Conservation (phyloP, 2,329 filamentous ascomycete genomes). For the Talaromyces sp. region DNA sequence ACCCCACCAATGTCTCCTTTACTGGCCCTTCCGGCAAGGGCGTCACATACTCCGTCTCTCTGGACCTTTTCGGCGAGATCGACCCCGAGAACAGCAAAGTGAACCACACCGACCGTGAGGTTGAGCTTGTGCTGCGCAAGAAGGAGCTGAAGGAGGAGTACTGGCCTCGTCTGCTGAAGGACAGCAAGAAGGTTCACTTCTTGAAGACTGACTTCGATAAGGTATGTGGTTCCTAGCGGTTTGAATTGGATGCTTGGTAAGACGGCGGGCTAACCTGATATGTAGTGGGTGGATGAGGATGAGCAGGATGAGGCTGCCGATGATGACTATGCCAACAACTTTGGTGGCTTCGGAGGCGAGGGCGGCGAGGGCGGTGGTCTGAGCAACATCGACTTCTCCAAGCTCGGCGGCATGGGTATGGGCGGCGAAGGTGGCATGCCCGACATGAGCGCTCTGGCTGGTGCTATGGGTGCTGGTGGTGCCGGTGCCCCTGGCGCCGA, state of each 20-base stretch:
- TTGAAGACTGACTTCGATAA: conserved; percentile 99
- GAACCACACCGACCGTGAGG: conserved; percentile 83
- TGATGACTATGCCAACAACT: conserved; percentile 65
- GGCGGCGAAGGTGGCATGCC: conserved; percentile 38
- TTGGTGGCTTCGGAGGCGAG: conserved; percentile 52
- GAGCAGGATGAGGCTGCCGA: conserved; percentile 91
- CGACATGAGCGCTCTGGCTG: conserved; percentile 35
- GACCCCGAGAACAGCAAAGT: conserved; percentile 81
- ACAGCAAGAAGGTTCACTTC: conserved; percentile 86
- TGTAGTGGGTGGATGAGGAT: conserved; percentile 91
- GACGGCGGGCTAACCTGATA: background rate
- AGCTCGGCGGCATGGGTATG: conserved; percentile 66
- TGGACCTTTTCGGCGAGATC: conserved; percentile 90
- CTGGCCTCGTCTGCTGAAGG: conserved; percentile 95
- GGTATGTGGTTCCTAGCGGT: conserved; percentile 51
- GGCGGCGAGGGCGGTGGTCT: conserved; percentile 61
- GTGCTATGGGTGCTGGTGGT: conserved; percentile 35
- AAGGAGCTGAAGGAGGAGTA: conserved; percentile 93
- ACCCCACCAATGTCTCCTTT: conserved; percentile 76
- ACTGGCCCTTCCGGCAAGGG: conserved; percentile 84
- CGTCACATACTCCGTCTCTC: conserved; percentile 79
- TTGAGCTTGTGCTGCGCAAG: conserved; percentile 92
- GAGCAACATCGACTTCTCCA: conserved; percentile 90
- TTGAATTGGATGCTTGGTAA: background rate
- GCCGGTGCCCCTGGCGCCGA: conserved; percentile 28